Evolutionary conservation across 164 flowering plant genomes (phyloP).

Genomic region (Cinnamomum micranthum): DNA sequence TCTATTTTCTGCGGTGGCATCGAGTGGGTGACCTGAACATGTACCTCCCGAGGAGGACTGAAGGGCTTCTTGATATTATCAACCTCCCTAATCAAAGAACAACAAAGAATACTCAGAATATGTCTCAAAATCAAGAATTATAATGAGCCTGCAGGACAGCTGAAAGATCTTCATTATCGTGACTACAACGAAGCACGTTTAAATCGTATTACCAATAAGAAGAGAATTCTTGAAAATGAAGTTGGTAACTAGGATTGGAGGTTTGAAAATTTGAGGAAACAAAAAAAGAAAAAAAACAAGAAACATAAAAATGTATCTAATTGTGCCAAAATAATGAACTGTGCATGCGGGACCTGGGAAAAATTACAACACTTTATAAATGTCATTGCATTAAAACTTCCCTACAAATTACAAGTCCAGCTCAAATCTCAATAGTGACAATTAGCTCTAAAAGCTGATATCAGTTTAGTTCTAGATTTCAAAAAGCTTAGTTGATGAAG

Average conservation of each 20-base stretch:
- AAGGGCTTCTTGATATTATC: constrained; percentile 48
- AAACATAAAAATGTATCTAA: too few relatives aligned
- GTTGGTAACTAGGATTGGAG: too few relatives aligned
- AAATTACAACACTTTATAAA: not conserved
- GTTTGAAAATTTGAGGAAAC: too few relatives aligned
- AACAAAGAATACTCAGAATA: not conserved
- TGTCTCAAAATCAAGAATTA: not conserved
- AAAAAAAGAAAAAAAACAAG: too few relatives aligned
- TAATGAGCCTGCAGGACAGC: not conserved
- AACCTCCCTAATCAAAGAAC: constrained; percentile 33
- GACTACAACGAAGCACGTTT: too few relatives aligned
- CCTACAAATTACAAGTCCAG: not conserved
- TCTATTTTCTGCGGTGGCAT: constrained; percentile 68
- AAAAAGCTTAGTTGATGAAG: too few relatives aligned
- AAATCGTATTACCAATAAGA: too few relatives aligned
- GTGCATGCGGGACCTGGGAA: too few relatives aligned
- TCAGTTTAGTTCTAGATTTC: not conserved
- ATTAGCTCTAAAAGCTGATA: not conserved
- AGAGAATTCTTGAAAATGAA: not conserved
- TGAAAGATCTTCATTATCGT: not conserved
- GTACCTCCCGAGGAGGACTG: constrained; percentile 54
- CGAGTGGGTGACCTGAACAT: constrained; percentile 63
- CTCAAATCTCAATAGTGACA: not conserved
- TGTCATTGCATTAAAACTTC: not conserved
- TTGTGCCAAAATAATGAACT: too few relatives aligned